phyloP scores from a whole-genome alignment of 495 filamentous ascomycete species.

The Durotheca rogersii region DNA sequence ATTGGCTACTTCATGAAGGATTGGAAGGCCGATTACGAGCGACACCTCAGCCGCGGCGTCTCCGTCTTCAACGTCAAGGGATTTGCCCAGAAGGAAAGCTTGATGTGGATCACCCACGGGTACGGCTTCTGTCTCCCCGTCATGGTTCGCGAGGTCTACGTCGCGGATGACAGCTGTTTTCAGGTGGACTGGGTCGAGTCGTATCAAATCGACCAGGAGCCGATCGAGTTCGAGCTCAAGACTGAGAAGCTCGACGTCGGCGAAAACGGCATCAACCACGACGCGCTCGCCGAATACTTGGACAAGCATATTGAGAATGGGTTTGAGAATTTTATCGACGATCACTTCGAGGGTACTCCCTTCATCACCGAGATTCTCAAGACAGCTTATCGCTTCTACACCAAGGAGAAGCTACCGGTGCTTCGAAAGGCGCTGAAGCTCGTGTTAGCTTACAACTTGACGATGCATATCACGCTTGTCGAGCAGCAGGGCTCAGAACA shows the following conservation, averaged over 20 bases:
- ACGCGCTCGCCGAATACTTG: slow-evolving; percentile 79
- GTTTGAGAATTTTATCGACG: slow-evolving; percentile 88
- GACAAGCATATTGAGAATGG: slow-evolving; percentile 87
- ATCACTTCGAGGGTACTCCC: slow-evolving; percentile 89
- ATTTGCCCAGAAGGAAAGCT: slow-evolving; percentile 75
- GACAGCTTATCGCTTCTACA: slow-evolving; percentile 87
- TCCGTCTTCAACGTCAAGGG: slow-evolving; percentile 93
- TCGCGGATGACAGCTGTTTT: slow-evolving; percentile 89
- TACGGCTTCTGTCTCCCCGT: slow-evolving; percentile 87
- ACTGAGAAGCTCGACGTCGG: slow-evolving; percentile 84
- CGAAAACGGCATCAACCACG: slow-evolving; percentile 74
- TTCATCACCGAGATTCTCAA: slow-evolving; percentile 93
- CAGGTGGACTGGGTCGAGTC: slow-evolving; percentile 87
- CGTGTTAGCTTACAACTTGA: slow-evolving; percentile 89
- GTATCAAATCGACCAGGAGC: slow-evolving; percentile 61
- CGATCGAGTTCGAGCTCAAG: slow-evolving; percentile 75
- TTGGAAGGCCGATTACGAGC: slow-evolving; percentile 92
- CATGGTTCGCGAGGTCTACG: slow-evolving; percentile 85
- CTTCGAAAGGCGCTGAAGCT: slow-evolving; percentile 90
- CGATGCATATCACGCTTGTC: slow-evolving; percentile 86
- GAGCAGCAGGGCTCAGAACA: slow-evolving; percentile 83
- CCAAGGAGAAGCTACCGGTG: slow-evolving; percentile 75
- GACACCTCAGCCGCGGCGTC: slow-evolving; percentile 80
- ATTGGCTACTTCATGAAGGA: slow-evolving; percentile 98
- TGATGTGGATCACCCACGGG: slow-evolving; percentile 82